These are phyloP conservation scores for Sarocladium kiliense DNA, from an alignment of 2,329 filamentous ascomycete species.

Conservation along the genomic window DNA sequence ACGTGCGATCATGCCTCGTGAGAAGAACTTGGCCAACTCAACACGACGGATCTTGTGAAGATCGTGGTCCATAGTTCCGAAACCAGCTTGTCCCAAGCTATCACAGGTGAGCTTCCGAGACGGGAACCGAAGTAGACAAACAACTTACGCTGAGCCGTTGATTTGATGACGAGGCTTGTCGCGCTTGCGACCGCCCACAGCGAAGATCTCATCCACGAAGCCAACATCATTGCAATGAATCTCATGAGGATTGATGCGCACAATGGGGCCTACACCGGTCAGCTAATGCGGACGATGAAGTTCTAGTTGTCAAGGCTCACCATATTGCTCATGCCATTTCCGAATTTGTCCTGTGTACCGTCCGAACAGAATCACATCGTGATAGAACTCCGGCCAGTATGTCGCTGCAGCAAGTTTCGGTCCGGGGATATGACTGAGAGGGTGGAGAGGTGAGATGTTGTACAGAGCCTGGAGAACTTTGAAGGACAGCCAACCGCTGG, in stretches of 20 bases:
- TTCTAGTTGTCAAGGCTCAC: slow-evolving; percentile 11
- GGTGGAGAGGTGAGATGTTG: slow-evolving; percentile 1
- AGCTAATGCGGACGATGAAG: background rate
- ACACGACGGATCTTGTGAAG: slow-evolving; percentile 20
- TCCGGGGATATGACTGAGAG: slow-evolving; percentile 11
- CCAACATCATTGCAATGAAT: slow-evolving; percentile 25
- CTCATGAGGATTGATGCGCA: slow-evolving; percentile 22
- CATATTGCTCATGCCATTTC: slow-evolving; percentile 36
- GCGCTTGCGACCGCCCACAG: slow-evolving; percentile 14
- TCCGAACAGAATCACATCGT: slow-evolving; percentile 14
- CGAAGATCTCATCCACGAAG: slow-evolving; percentile 28
- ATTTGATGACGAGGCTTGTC: slow-evolving; percentile 12
- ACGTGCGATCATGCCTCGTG: slow-evolving; percentile 20
- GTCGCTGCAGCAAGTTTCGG: slow-evolving; percentile 12
- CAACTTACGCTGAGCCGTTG: slow-evolving; percentile 9
- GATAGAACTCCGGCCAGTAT: slow-evolving; percentile 14
- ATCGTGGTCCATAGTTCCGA: slow-evolving; percentile 21
- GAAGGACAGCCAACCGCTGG: slow-evolving; percentile 7
- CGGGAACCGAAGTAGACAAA: background rate
- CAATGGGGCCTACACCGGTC: background rate
- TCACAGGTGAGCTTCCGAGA: background rate
- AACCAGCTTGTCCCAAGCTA: slow-evolving; percentile 14
- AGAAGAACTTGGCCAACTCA: slow-evolving; percentile 26
- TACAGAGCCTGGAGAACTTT: slow-evolving; percentile 10
- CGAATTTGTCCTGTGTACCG: slow-evolving; percentile 28